These are phyloP conservation scores for Seiridium cupressi DNA, from an alignment of 2,329 filamentous ascomycete species.

Conservation along the genomic window DNA sequence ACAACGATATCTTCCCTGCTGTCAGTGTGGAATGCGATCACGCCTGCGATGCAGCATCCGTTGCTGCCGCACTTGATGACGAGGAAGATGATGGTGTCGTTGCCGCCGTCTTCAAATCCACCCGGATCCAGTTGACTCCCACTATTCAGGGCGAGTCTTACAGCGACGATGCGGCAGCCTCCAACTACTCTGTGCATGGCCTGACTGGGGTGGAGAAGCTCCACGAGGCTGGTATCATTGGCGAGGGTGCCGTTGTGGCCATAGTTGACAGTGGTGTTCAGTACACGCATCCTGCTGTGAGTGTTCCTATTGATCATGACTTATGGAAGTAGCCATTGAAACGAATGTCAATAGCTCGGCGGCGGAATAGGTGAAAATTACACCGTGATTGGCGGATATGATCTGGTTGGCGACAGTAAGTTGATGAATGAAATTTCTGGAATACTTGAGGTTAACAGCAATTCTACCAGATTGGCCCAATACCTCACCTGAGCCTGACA, in stretches of 20 bases:
- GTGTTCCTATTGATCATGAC: no score
- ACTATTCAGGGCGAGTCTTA: conserved; percentile 16
- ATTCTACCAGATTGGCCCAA: conserved; percentile 16
- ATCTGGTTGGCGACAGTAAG: conserved; percentile 18
- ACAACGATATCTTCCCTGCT: conserved; percentile 20
- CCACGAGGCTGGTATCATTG: conserved; percentile 18
- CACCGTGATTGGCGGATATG: conserved; percentile 21
- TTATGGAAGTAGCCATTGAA: background rate
- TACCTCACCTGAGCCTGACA: conserved; percentile 14
- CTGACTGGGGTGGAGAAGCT: conserved; percentile 20
- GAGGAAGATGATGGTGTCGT: conserved; percentile 15
- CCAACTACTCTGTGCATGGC: conserved; percentile 20
- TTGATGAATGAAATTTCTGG: background rate
- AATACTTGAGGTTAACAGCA: background rate
- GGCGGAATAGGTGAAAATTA: conserved; percentile 20
- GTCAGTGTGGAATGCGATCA: conserved; percentile 19
- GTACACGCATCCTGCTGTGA: conserved; percentile 21
- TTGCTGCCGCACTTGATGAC: conserved; percentile 10
- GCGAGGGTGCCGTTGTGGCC: conserved; percentile 20
- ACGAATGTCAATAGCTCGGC: conserved; percentile 12
- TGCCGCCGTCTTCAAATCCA: conserved; percentile 20
- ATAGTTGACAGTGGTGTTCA: conserved; percentile 22
- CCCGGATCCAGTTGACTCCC: conserved; percentile 10
- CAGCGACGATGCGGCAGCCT: conserved; percentile 17
- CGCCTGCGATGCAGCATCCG: conserved; percentile 14